phyloP scores from a whole-genome alignment of 2,329 filamentous ascomycete genomes.

The Nemania abortiva region DNA sequence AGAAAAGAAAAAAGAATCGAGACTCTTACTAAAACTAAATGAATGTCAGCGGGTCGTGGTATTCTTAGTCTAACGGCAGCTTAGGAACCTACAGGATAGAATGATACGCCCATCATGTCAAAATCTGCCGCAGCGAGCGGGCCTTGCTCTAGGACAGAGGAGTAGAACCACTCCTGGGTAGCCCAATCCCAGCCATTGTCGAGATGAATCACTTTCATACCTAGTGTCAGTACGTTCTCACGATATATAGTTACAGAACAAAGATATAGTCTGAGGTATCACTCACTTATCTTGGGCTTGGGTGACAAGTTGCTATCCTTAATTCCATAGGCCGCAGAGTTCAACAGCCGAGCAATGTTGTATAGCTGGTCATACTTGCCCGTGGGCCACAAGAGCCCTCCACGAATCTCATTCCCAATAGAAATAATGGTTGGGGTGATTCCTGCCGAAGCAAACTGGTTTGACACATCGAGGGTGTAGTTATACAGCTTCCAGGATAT shows the following conservation, averaged over 20 bases:
- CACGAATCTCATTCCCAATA: constrained; percentile 79
- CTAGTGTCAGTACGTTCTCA: constrained; percentile 12
- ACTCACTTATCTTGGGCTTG: constrained; percentile 69
- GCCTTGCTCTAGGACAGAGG: constrained; percentile 40
- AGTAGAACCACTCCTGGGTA: constrained; percentile 75
- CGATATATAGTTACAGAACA: background rate
- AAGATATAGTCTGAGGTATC: background rate
- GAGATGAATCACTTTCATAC: constrained; percentile 70
- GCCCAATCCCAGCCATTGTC: constrained; percentile 81
- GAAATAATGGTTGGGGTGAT: constrained; percentile 72
- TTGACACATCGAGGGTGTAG: constrained; percentile 73
- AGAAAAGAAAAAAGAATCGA: background rate
- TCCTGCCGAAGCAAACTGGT: constrained; percentile 68
- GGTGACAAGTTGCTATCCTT: constrained; percentile 69
- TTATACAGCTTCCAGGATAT: constrained; percentile 74
- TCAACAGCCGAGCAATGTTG: constrained; percentile 73
- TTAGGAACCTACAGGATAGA: constrained; percentile 68
- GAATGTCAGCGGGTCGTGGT: constrained; percentile 3
- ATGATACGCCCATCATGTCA: constrained; percentile 79
- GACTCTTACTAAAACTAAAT: constrained; percentile 39
- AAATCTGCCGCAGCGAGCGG: constrained; percentile 66
- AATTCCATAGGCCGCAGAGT: constrained; percentile 73
- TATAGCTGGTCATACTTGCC: constrained; percentile 66
- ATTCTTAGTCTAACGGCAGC: background rate
- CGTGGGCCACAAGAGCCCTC: constrained; percentile 74